These are phyloP conservation scores for Malus hybrid DNA, from an alignment of 331 rosid species.

Conservation along the genomic window DNA sequence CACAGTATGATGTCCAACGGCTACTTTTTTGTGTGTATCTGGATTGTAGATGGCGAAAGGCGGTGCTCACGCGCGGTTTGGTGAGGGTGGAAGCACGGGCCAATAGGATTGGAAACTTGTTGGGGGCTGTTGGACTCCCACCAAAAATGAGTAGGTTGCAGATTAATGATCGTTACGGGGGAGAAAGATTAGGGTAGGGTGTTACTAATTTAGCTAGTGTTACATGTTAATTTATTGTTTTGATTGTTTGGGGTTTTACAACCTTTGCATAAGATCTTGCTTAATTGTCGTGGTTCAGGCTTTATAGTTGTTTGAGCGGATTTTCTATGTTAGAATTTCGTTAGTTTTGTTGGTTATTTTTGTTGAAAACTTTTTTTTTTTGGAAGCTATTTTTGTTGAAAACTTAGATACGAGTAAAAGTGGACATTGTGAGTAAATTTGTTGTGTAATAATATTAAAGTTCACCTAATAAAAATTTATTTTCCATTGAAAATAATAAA, in stretches of 20 bases:
- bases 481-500: no score
- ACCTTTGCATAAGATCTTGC: background rate
- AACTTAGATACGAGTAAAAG: no score
- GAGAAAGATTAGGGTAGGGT: background rate
- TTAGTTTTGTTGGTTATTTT: background rate
- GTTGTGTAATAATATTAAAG: no score
- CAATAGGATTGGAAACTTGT: background rate
- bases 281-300: background rate
- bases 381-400: no score
- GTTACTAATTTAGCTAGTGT: background rate
- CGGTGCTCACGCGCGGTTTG: background rate
- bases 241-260: background rate
- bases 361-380: no score
- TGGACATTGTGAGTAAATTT: background rate
- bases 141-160: background rate
- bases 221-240: background rate
- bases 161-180: background rate
- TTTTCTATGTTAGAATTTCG: no score
- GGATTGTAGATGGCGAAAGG: background rate
- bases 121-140: background rate
- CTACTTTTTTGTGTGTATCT: slow-evolving; percentile 7
- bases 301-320: background rate
- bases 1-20: slow-evolving; percentile 31
- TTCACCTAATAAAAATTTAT: no score
- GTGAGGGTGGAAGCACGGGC: background rate